Conservation (phyloP, 495 filamentous ascomycete species). For the Beverwykella pulmonaria region DNA sequence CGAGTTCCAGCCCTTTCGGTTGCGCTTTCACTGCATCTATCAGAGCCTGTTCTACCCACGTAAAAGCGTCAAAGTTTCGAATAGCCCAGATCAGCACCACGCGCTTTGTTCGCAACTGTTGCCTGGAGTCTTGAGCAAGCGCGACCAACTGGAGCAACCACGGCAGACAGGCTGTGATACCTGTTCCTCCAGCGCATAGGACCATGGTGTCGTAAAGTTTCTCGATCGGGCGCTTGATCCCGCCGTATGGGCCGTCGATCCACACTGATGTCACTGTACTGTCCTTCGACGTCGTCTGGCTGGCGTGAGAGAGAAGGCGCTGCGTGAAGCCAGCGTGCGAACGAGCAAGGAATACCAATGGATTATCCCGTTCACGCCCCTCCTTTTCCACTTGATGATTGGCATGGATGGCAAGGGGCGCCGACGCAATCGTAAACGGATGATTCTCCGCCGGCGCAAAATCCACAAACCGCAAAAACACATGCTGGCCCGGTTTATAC, state of each 20-base stretch:
- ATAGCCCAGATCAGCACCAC: background rate
- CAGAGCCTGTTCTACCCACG: background rate
- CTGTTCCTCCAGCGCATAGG: slow-evolving; percentile 39
- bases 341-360: background rate
- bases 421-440: slow-evolving; percentile 42
- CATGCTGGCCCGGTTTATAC: slow-evolving; percentile 37
- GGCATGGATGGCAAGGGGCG: background rate
- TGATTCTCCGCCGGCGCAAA: slow-evolving; percentile 35
- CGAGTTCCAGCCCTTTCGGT: background rate
- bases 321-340: background rate
- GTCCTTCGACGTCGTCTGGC: background rate
- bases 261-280: background rate
- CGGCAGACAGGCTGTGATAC: slow-evolving; percentile 37
- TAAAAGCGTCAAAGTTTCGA: background rate
- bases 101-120: background rate
- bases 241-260: slow-evolving; percentile 42
- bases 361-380: no score
- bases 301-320: background rate
- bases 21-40: background rate
- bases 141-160: slow-evolving; percentile 7
- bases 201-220: slow-evolving; percentile 28
- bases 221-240: slow-evolving; percentile 2
- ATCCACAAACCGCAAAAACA: slow-evolving; percentile 36
- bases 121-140: background rate
- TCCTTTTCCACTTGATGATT: background rate